Base-by-base conservation (phyloP, 192 early-diverging fungal genomes). In the Backusella sp. region DNA sequence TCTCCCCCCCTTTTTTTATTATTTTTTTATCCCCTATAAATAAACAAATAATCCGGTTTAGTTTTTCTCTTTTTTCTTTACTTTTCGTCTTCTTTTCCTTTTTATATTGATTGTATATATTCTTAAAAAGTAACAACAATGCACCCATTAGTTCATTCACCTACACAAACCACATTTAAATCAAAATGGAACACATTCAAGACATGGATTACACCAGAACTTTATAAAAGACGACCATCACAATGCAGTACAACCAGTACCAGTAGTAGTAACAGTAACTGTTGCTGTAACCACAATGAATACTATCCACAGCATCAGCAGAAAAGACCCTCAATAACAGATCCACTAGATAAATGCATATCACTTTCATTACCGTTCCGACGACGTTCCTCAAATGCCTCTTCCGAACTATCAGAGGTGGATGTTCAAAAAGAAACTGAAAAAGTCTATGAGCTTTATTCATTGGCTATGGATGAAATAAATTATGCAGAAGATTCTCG, bases 401-500 rank as follows among this genome's bases (percentile, higher is more conserved):
- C 73, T 2, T 42, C 52, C 32, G 56, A 39, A 21, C 21, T 65
- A 74, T 28, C 72, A 44, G 32, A 49, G 21, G 30, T 37, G 4
- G 62, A 67, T 26, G 37, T 73, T 73, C 28, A 36, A 37, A 39
- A 74, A 74, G 65, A 74, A 32, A 67, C 21, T 28, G 41, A 65
- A 21, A 65, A 41, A 15, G 15, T 74, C 42, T 66, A 74, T 19
- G 65, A 66, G 17, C 62, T 74, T 1, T 68, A 74, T 67, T 26
- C 35, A 42, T 34, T 66, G 23, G 73, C 73, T 42, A 32, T 67
- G 37, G 73, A 74, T 46, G 73, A 73, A 56, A 56, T 73, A 36
- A 39, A 39, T 62, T 84, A 81, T 70, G 83, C 83, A 71, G 83
- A 84, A 39, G 83, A 84, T 42, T 79, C 83, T n/a, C 83, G 83